Base-by-base conservation (phyloP, 163 green algal species). In the Scenedesmus sp. region DNA sequence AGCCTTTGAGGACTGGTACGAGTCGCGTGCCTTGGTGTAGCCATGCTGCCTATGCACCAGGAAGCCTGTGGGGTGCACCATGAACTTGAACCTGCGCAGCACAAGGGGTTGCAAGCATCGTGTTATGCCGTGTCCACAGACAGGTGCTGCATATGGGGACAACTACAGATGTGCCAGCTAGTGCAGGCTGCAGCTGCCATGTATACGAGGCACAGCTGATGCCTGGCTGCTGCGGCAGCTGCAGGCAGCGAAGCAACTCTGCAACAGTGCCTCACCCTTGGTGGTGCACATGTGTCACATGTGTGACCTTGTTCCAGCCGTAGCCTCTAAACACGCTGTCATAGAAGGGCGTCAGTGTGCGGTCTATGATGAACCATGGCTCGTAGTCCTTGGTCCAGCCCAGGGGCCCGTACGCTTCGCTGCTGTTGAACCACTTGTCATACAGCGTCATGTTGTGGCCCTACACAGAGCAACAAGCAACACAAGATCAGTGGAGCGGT, bases 271-370 rank as follows among this genome's bases (percentile, higher is more conserved):
- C 83, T 74, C 57, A 88, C 83, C 83, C 83, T 55, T 74, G 23
- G n/a, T 77, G 83, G 83, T 88, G n/a, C 13, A 76, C 57, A 16
- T 74, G n/a, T 2, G 83, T 88, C 23, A 88, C 83, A 46, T 88
- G 83, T 7, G 83, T 83, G 66, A 94, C 92, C 82, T 94, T 94
- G 89, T 94, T 94, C 92, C 92, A 93, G 23, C 92, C 92, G 59
- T 94, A 94, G 15, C 92, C 92, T n/a, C 90, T 84, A 82, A 90
- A 94, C 23, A 90, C 83, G 2, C 62, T 57, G 90, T 94, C 92
- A 74, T 89, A 94, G 86, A 88, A 93, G 16, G 74, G 59, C 2
- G 60, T 83, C 46, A 74, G 46, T 15, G 64, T 64, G 12, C 89
- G 60, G 34, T 57, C 62, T 26, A 82, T 57, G 55, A 94, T 92